Conservation (phyloP, 1,284 basidiomycete species). For the Cutaneotrichosporon cyanovorans region DNA sequence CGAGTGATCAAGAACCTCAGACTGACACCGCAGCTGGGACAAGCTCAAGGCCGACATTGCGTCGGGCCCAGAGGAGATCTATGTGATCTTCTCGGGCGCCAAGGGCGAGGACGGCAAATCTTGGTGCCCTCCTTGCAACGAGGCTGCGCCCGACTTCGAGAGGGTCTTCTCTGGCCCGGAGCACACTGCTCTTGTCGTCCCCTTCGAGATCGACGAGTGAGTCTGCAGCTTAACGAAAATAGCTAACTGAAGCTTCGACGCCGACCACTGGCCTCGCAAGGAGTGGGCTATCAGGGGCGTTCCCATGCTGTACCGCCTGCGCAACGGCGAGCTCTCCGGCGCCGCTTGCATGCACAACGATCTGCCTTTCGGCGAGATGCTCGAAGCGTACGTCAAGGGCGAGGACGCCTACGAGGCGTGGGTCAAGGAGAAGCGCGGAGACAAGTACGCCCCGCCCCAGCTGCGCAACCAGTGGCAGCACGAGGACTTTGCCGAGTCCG, state of each 20-base stretch:
- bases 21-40: too few relatives aligned
- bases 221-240: neutral
- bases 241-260: constrained; percentile 1
- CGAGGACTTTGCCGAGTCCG: constrained; percentile 7
- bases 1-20: too few relatives aligned
- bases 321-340: constrained; percentile 1
- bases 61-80: too few relatives aligned
- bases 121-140: constrained; percentile 3
- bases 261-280: neutral
- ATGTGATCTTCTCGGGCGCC: constrained; percentile 4
- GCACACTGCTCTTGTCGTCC: neutral
- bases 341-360: neutral
- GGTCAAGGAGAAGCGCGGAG: neutral
- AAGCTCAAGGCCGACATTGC: too few relatives aligned
- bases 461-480: neutral
- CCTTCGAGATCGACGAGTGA: constrained; percentile 1
- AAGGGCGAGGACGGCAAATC: constrained; percentile 2
- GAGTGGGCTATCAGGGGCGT: constrained; percentile 3
- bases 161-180: neutral
- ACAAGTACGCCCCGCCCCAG: neutral
- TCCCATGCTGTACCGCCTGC: constrained; percentile 1
- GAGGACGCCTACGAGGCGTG: constrained; percentile 2
- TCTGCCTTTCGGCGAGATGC: neutral
- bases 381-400: constrained; percentile 1
- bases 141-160: neutral